phyloP scores from a whole-genome alignment of 768 basidiomycete species.

The Chlorophyllum brunneum region DNA sequence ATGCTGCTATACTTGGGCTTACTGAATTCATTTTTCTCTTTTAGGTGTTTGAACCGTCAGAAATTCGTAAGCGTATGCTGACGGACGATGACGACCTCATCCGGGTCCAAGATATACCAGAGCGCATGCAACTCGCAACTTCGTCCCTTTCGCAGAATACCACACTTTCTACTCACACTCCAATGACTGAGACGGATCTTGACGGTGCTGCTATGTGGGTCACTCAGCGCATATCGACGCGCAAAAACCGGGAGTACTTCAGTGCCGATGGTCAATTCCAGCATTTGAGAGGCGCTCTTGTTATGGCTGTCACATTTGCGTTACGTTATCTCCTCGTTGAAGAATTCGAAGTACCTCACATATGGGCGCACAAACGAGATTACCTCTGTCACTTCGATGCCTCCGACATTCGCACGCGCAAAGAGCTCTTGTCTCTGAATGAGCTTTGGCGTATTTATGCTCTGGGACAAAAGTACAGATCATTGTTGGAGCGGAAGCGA shows the following conservation, averaged over 20 bases:
- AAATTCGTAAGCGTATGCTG: constrained; percentile 84
- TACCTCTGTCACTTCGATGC: constrained; percentile 82
- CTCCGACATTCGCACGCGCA: constrained; percentile 52
- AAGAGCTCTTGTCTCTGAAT: constrained; percentile 68
- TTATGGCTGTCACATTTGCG: constrained; percentile 74
- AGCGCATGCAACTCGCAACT: constrained; percentile 90
- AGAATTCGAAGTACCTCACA: constrained; percentile 91
- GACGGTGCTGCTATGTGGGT: constrained; percentile 87
- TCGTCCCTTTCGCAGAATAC: constrained; percentile 75
- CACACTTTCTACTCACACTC: constrained; percentile 54
- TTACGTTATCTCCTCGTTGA: constrained; percentile 83
- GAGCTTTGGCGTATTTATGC: constrained; percentile 91
- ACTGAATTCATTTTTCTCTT: constrained; percentile 13
- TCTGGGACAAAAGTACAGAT: constrained; percentile 89
- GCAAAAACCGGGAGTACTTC: constrained; percentile 73
- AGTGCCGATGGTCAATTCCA: constrained; percentile 55
- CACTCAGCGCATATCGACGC: constrained; percentile 66
- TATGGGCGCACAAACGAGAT: constrained; percentile 92
- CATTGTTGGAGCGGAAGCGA: constrained; percentile 70
- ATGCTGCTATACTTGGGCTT: constrained; percentile 8
- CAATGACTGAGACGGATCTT: constrained; percentile 69
- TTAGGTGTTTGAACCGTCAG: constrained; percentile 96
- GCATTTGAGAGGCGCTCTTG: constrained; percentile 61
- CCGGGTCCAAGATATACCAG: constrained; percentile 85
- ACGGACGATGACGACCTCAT: constrained; percentile 95